Evolutionary conservation across 2,329 filamentous ascomycete species (phyloP), one percentile per base, ranked within the genome.

Genomic region (Fusarium sarcochroum): DNA sequence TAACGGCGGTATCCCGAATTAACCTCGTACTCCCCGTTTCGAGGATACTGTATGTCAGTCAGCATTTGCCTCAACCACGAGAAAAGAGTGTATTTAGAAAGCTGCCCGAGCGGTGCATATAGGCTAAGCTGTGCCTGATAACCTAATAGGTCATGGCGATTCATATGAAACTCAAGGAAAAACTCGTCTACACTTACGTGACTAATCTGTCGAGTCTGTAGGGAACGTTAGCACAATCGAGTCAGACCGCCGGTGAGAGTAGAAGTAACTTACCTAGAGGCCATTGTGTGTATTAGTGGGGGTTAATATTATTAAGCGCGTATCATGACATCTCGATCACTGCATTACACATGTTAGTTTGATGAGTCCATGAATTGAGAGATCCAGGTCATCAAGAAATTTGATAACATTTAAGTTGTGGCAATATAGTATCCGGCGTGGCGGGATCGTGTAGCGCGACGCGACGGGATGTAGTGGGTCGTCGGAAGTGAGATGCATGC

Each of bases 1-100:
- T 94, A 66, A 97, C 96, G 66, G 96, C 97, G 67, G 96, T 99
- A 77, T 98, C 97, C 72, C 97, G 91, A 77, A 99, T 98, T 71
- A 99, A 86, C 77, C 92, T 91, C 63, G 96, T 99, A 82, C 95
- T 98, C 74, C 96, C 96, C 59, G 96, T 98, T 86, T 99, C 96
- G 74, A 99, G 90, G 78, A 99, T 89, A 70, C 94, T 97, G 79
- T 37, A 32, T 32, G 13, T 30, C 4, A 23, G 69, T 74, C 53
- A 74, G 72, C 34, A 23, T 44, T 21, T 3, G 25, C 57, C 25
- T 47, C 30, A 51, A 23, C 23, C 40, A 7, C 7, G 17, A 18
- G 18, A 21, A 23, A 14, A 20, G 18, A 5, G 27, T 20, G n/a
- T 21, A 27, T 18, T 38, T 37, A 23, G 18, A 20, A 23, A 47